Evolutionary conservation across 1,284 basidiomycete species (phyloP), one percentile per base, ranked within the genome.

Genomic region (Paramarasmius palmivorus): DNA sequence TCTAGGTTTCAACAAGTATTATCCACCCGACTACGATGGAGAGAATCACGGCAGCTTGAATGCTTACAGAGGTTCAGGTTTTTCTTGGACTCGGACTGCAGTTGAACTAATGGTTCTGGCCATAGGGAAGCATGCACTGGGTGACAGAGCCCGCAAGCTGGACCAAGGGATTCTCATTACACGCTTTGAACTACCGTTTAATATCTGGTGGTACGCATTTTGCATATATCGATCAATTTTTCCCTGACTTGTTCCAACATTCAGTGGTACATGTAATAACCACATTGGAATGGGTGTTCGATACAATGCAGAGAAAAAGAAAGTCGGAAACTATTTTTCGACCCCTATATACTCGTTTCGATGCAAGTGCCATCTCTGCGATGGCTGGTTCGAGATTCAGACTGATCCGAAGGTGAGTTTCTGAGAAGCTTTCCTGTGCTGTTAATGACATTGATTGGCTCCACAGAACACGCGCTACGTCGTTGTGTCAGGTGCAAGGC

Each of bases 251-350:
- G 47, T 25, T 44, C 54, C n/a, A 19, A 44, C 36, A 44, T 26
- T 3, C 63, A 93, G 90, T 65, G 92, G 88, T 50, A 88, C 87
- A 72, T 98, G 95, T 71, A 85, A 95, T 70, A 90, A 89, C 61
- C 95, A 97, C 72, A 93, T 98, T 55, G 95, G 95, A 15, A 95
- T 95, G 82, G 95, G 95, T 25, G 95, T 98, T 2, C 90, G 97
- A 2, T 99, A 97, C 78, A 99, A 99, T 64, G 97, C 97, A 0
- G 94, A 98, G 70, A 99, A 99, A 80, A 88, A 88, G 73, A 97
- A 96, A 70, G 83, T 97, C 17, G 97, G 95, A n/a, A 86, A 84
- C 59, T 99, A 99, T 73, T 93, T 92, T 65, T 90, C 88, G 0
- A 98, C 95, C 0, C 92, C 95, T 2, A 97, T 99, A 51, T 98